Evolutionary conservation across 192 early-diverging fungal species (phyloP), one percentile per base, ranked within the genome.

Genomic region (Backusella westeae): DNA sequence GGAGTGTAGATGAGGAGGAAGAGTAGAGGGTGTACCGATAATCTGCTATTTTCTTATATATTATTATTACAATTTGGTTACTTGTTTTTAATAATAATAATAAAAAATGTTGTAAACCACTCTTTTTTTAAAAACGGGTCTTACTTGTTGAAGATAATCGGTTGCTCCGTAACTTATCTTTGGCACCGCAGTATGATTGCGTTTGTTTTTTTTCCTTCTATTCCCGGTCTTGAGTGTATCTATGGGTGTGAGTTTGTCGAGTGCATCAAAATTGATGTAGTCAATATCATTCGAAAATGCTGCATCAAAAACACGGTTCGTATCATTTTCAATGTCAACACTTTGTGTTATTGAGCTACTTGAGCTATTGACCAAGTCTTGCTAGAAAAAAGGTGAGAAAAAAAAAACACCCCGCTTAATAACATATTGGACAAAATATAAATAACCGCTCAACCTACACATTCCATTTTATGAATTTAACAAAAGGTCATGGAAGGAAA

Each of bases 321-420:
- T 49, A n/a, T 49, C 46, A 44, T 44, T 44, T 44, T 44, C 42
- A 19, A 49, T 49, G 46, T 49, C 46, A 49, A 49, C 46, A 21
- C 46, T 49, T 44, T 44, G 42, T 44, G 42, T 66, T 34, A 34
- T 67, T 67, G 29, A 34, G 8, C 91, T 81, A 34, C 77, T 34
- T n/a, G 34, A 67, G 29, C 34, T 67, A 1, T 67, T 34, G 10
- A 32, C 66, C 10, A 67, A 34, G 17, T 67, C 34, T 26, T 67
- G 34, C 34, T 67, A 34, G 15, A 49, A 7, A 49, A n/a, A 39
- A 39, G 38, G 0, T 6, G 8, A 49, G 6, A 49, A 49, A 49
- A n/a, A 19, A 17, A 46, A 19, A 49, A 49, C 4, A 49, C 17
- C 19, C 46, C 42, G 12, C 12, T 15, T 44, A 38, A 38, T 38